Base-by-base conservation (phyloP, 1,284 basidiomycete genomes). In the Irpex lacteus region DNA sequence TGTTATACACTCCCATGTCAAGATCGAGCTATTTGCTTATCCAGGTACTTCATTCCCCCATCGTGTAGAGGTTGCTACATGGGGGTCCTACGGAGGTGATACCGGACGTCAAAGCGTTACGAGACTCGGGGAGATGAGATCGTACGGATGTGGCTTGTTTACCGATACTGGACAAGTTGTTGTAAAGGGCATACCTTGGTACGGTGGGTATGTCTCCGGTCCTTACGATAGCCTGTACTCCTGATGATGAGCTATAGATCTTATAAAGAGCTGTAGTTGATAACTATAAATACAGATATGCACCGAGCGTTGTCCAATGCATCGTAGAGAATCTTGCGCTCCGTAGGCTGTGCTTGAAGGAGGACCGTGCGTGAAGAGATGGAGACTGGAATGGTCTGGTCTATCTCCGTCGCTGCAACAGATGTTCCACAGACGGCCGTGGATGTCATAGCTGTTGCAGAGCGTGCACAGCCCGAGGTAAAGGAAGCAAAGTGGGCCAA, bases 391-490 rank as follows among this genome's bases (percentile, higher is more conserved):
- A 53, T 26, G 50, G 50, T 53, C 50, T 53, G 50, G 50, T 26
- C 44, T 13, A 49, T 49, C 26, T 26, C 26, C 26, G 26, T 26
- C 40, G 40, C 15, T 15, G 40, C 40, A 44, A 15, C 40, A 44
- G 40, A 44, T 15, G 40, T 53, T 19, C 50, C 18, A 53, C 9
- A 19, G 18, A 19, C n/a, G 8, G 26, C 13, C 11, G 34, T 8
- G 54, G 34, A 36, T 15, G 34, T 9, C 15, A 15, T 36, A 56
- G 21, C 26, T 34, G 54, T 21, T 36, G 34, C 26, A 56, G 6
- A 36, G 54, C 54, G 9, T 56, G 50, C 54, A 56, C n/a, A 56
- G 54, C 26, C 54, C 54, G 9, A 56, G 54, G 18, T 56, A 56
- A 56, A 56, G 54, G 54, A 56, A 56, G 54, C 54, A 56, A 36